Conservation (phyloP, 768 basidiomycete genomes). For the Boletus eberwhitei region DNA sequence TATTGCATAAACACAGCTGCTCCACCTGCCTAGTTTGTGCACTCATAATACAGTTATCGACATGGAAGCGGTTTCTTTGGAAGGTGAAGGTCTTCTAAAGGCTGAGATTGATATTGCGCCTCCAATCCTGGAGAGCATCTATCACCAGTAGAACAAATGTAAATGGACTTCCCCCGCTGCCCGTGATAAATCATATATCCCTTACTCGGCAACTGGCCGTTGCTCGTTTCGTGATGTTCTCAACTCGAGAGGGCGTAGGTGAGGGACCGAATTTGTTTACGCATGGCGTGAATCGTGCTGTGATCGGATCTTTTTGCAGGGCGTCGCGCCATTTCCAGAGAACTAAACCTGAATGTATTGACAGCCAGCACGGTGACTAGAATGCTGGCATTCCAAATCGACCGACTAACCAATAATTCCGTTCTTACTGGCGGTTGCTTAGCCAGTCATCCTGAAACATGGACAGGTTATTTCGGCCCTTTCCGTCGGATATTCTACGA, state of each 20-base stretch:
- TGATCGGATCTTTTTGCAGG: constrained; percentile 7
- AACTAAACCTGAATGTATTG: neutral
- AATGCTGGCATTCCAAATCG: constrained; percentile 3
- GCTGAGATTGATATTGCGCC: neutral
- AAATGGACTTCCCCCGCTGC: neutral
- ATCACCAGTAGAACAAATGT: neutral
- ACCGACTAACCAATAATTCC: constrained; percentile 4
- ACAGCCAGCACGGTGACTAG: neutral
- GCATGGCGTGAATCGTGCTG: neutral
- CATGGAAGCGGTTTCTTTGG: neutral
- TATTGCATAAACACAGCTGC: neutral
- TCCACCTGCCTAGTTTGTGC: constrained; percentile 8
- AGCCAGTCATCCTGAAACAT: neutral
- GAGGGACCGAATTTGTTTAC: constrained; percentile 1
- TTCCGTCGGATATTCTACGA: constrained; percentile 1
- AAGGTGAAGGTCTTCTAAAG: neutral
- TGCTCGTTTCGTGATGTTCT: neutral
- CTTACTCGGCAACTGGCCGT: neutral
- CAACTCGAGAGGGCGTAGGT: neutral
- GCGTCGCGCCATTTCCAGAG: neutral
- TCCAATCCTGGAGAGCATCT: neutral
- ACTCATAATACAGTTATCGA: neutral
- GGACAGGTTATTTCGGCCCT: neutral
- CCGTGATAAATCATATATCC: neutral
- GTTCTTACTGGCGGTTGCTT: constrained; percentile 1